Evolutionary conservation across 495 filamentous ascomycete genomes (phyloP).

Genomic region (Rhizodiscina lignyota): DNA sequence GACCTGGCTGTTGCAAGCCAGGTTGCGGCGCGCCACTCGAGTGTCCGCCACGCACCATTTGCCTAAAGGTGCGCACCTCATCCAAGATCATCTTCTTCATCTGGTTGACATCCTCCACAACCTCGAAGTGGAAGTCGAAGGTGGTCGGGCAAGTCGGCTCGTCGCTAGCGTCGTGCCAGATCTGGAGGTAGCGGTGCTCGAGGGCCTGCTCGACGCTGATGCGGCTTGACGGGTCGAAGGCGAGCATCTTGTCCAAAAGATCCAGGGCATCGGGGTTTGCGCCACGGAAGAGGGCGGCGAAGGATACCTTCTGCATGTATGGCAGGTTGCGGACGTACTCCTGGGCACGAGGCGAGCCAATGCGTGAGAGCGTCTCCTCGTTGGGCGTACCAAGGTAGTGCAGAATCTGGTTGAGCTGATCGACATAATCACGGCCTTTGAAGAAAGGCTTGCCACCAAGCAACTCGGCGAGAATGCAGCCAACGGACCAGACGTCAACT

Average conservation of each 20-base stretch:
- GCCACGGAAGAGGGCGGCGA: conserved; percentile 76
- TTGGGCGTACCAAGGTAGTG: conserved; percentile 95
- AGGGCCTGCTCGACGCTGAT: conserved; percentile 87
- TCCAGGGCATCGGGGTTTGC: conserved; percentile 95
- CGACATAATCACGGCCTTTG: conserved; percentile 97
- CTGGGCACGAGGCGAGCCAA: conserved; percentile 88
- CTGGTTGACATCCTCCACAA: conserved; percentile 76
- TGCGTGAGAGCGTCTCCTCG: conserved; percentile 84
- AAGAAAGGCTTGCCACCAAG: conserved; percentile 96
- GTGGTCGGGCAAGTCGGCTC: conserved; percentile 84
- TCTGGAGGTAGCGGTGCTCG: conserved; percentile 87
- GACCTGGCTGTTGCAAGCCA: conserved; percentile 25
- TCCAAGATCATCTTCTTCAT: conserved; percentile 97
- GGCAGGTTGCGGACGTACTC: conserved; percentile 97
- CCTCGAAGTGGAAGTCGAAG: conserved; percentile 97
- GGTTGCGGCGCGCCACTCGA: conserved; percentile 22
- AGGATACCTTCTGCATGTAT: conserved; percentile 84
- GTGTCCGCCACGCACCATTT: conserved; percentile 35
- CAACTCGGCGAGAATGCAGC: conserved; percentile 92
- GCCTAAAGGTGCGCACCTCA: conserved; percentile 73
- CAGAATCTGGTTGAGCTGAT: conserved; percentile 97
- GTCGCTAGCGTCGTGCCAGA: conserved; percentile 96
- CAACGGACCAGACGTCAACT: conserved; percentile 99
- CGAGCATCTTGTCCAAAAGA: conserved; percentile 87
- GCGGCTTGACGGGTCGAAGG: conserved; percentile 83